A percentile compares a stretch with the other conserved stretches of the same genome.
Conservation (phyloP, 202 grass and related monocot species). For the Setaria viridis region DNA sequence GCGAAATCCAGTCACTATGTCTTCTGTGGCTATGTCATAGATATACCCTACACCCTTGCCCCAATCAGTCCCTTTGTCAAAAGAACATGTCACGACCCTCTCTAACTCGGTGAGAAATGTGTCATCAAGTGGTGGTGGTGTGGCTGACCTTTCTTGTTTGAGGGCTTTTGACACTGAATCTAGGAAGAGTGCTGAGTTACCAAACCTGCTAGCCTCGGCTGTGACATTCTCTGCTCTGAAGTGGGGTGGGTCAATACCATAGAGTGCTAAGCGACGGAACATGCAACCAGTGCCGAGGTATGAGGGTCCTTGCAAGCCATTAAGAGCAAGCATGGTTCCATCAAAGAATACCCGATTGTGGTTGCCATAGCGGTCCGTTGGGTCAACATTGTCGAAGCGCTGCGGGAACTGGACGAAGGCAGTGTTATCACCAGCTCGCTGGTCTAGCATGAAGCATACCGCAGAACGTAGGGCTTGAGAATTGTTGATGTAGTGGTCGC, state of each 20-base stretch:
- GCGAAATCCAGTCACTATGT: constrained; percentile 69
- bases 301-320: constrained; percentile 81
- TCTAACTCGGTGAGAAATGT: constrained; percentile 24
- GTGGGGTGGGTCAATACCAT: constrained; percentile 77
- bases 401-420: constrained; percentile 74
- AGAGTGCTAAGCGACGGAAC: constrained; percentile 75
- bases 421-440: constrained; percentile 61
- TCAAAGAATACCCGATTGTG: constrained; percentile 75
- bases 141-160: constrained; percentile 43
- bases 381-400: constrained; percentile 71
- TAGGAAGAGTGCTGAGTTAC: constrained; percentile 62
- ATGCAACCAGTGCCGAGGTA: constrained; percentile 76
- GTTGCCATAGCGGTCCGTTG: constrained; percentile 65
- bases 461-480: constrained; percentile 69
- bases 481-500: constrained; percentile 83
- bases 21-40: constrained; percentile 74
- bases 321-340: constrained; percentile 82
- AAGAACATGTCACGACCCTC: constrained; percentile 55
- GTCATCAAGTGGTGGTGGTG: constrained; percentile 36
- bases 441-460: constrained; percentile 84
- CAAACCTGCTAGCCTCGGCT: constrained; percentile 51
- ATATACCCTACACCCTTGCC: constrained; percentile 72
- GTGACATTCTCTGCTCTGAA: constrained; percentile 43
- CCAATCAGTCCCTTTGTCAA: constrained; percentile 65
- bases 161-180: constrained; percentile 53